Evolutionary conservation across 2,329 filamentous ascomycete genomes (phyloP).

Genomic region (Colletotrichum liriopes): DNA sequence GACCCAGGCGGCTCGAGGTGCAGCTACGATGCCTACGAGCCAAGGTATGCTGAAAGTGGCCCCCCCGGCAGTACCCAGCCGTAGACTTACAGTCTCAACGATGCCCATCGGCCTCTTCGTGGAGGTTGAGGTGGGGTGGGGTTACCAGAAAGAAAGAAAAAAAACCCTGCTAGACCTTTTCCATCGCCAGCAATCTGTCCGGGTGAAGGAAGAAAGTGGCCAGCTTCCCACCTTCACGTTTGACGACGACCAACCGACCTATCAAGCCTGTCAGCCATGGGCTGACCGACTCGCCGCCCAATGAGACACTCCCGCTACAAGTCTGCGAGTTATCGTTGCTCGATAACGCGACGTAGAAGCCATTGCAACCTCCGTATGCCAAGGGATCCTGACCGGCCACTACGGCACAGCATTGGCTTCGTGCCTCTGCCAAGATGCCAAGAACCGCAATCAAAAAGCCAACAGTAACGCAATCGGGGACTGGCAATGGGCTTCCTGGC

Average conservation of each 20-base stretch:
- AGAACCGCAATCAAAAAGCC: conserved; percentile 19
- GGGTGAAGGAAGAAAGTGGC: too few species aligned
- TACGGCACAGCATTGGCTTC: conserved; percentile 30
- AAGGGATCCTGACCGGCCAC: conserved; percentile 7
- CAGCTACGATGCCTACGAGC: not conserved
- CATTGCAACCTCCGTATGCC: conserved; percentile 3
- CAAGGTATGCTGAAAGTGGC: not conserved
- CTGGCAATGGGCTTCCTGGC: conserved; percentile 16
- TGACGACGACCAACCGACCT: not conserved
- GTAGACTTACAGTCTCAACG: not conserved
- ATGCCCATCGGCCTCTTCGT: not conserved
- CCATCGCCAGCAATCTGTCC: not conserved
- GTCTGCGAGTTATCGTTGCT: conserved; percentile 23
- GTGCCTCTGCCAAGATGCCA: conserved; percentile 35
- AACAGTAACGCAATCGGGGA: conserved; percentile 39
- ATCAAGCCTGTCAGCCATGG: conserved; percentile 5
- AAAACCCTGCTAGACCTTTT: not conserved
- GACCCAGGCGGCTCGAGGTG: not conserved
- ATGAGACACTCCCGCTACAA: not conserved
- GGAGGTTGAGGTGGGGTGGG: not conserved
- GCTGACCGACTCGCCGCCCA: conserved; percentile 11
- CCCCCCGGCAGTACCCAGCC: not conserved
- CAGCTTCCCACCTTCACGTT: not conserved
- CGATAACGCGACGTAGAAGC: conserved; percentile 20
- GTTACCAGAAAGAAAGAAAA: too few species aligned